Percentiles rank a stretch among this genome's conserved stretches.
phyloP scores from a whole-genome alignment of 2,329 filamentous ascomycete species.

The Pseudogymnoascus sp. region DNA sequence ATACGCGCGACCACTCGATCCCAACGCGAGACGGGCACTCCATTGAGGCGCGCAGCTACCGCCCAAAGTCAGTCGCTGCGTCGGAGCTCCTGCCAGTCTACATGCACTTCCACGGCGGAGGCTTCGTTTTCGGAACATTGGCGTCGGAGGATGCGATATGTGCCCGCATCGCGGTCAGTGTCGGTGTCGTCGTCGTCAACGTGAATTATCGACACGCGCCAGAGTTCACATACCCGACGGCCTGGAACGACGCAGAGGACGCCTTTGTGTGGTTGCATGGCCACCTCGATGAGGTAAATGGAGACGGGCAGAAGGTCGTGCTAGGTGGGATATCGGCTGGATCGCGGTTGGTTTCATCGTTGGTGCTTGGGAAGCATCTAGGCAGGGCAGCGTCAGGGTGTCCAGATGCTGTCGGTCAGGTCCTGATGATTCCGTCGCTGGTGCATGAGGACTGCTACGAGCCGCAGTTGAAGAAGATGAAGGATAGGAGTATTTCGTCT shows the following conservation, averaged over 20 bases:
- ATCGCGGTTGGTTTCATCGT: constrained; percentile 35
- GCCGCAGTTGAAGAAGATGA: constrained; percentile 30
- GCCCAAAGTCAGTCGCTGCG: constrained; percentile 28
- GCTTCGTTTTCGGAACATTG: constrained; percentile 37
- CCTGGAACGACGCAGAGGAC: neutral
- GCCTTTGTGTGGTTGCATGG: constrained; percentile 41
- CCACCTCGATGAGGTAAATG: constrained; percentile 33
- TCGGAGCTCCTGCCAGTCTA: constrained; percentile 30
- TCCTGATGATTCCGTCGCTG: constrained; percentile 45
- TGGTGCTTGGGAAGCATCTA: constrained; percentile 35
- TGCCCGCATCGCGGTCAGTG: constrained; percentile 33
- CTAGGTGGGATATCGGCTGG: constrained; percentile 45
- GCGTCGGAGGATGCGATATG: constrained; percentile 34
- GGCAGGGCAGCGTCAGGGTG: constrained; percentile 11
- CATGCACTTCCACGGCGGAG: constrained; percentile 28
- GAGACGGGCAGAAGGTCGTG: constrained; percentile 34
- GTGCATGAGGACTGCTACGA: constrained; percentile 21
- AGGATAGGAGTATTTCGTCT: constrained; percentile 36
- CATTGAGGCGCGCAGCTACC: constrained; percentile 42
- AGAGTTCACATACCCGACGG: constrained; percentile 31
- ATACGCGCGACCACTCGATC: constrained; percentile 32
- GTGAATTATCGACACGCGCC: constrained; percentile 37
- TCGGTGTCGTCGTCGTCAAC: constrained; percentile 36
- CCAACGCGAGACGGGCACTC: constrained; percentile 38
- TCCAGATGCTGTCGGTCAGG: constrained; percentile 34